Evolutionary conservation across 306 rosid species (phyloP).

Genomic region (Lathyrus tuberosus): DNA sequence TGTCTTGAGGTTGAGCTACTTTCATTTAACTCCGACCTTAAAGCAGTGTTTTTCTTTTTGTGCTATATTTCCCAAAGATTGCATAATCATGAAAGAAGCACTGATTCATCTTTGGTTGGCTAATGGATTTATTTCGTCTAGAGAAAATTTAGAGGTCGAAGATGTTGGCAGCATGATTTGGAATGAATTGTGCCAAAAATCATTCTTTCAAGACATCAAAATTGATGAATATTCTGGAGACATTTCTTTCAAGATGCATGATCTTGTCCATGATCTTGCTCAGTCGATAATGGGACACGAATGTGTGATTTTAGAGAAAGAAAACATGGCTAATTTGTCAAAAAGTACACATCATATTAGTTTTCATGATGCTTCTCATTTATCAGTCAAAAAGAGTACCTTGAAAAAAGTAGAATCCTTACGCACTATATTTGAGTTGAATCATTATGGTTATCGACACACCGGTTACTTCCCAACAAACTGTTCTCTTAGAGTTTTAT

Average conservation of each 20-base stretch:
- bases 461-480: neutral
- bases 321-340: neutral
- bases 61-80: neutral
- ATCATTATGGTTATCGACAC: fast-evolving
- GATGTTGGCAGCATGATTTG: slow-evolving; percentile 6
- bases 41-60: neutral
- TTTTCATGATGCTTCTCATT: fast-evolving
- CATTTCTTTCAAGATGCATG: neutral
- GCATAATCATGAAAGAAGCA: neutral
- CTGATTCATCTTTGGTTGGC: neutral
- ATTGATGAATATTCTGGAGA: neutral
- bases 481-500: neutral
- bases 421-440: neutral
- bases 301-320: neutral
- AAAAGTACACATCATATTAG: neutral
- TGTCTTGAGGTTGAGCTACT: neutral
- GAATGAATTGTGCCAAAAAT: slow-evolving; percentile 11
- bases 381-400: neutral
- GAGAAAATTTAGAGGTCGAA: slow-evolving; percentile 6
- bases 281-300: neutral
- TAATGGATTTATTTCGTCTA: neutral
- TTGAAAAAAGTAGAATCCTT: neutral
- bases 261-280: slow-evolving; percentile 1
- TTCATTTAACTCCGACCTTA: neutral
- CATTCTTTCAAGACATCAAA: neutral